Base-by-base conservation (phyloP, 768 basidiomycete species). In the Rhizopogon salebrosus region DNA sequence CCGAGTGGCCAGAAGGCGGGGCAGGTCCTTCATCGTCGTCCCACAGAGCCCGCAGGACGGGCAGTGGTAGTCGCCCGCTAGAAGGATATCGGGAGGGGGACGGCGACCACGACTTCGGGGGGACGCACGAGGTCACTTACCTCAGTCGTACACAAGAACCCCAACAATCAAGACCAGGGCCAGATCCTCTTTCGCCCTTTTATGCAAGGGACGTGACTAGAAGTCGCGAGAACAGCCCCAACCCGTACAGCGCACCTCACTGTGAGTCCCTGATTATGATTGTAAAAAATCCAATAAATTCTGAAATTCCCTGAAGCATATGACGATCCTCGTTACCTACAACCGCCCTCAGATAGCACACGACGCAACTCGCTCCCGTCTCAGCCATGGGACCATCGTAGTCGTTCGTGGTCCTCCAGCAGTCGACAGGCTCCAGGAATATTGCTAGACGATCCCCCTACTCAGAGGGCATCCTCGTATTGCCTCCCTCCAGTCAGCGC, bases 21-120 rank as follows among this genome's bases (percentile, higher is more conserved):
- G 71, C 75, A 35, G 76, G 78, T 6, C 73, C 71, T 26, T 75
- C 77, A n/a, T 72, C 70, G 1, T 64, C 72, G 55, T 57, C 61
- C 54, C 65, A 20, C 18, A 20, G 56, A 35, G 51, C 36, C 31
- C 58, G 58, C 22, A 54, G 39, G 36, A 29, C 56, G 29, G n/a
- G 50, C 26, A 65, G 57, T 46, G 18, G n/a, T 27, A 43, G 34
- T 38, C 43, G 16, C 27, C 20, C 49, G 18, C 50, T 10, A 46
- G 16, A 16, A 35, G 38, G 57, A 57, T 14, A 16, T 31, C 29
- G 41, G 53, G 57, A 57, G 52, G 58, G 13, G 45, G 58, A 58
- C 29, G 57, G 35, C 20, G 57, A 60, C n/a, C 57, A 61, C 31
- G 58, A 53, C 48, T 26, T 45, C 23, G 49, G 52, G 18, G 18